These are phyloP conservation scores for Mycosarcoma mackinlayi DNA, from an alignment of 1,284 basidiomycete genomes.

Conservation along the genomic window DNA sequence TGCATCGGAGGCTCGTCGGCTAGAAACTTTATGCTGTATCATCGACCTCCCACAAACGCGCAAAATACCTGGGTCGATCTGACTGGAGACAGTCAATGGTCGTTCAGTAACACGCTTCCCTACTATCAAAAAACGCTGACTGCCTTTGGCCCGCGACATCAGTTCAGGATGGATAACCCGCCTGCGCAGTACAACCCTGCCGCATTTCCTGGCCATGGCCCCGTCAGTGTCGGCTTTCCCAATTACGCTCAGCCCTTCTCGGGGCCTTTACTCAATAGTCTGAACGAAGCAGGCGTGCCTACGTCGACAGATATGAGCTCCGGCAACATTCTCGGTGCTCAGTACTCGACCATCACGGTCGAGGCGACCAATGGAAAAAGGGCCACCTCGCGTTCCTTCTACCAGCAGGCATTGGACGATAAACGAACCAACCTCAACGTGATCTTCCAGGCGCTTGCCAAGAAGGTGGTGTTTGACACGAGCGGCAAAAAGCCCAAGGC, in stretches of 20 bases:
- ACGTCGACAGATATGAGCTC: slow-evolving; percentile 57
- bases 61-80: slow-evolving; percentile 47
- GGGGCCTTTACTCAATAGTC: slow-evolving; percentile 34
- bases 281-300: slow-evolving; percentile 47
- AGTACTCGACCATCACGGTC: slow-evolving; percentile 53
- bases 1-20: slow-evolving; percentile 50
- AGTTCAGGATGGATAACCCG: slow-evolving; percentile 39
- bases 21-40: slow-evolving; percentile 59
- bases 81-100: slow-evolving; percentile 51
- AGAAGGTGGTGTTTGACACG: slow-evolving; percentile 66
- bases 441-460: slow-evolving; percentile 54
- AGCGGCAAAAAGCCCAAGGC: slow-evolving; percentile 66
- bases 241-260: slow-evolving; percentile 55
- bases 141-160: slow-evolving; percentile 37
- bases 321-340: slow-evolving; percentile 62
- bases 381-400: slow-evolving; percentile 50
- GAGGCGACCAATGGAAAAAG: slow-evolving; percentile 37
- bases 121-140: slow-evolving; percentile 51
- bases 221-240: slow-evolving; percentile 50
- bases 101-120: slow-evolving; percentile 31
- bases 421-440: slow-evolving; percentile 60
- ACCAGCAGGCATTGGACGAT: slow-evolving; percentile 26
- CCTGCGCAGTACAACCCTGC: slow-evolving; percentile 45
- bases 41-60: slow-evolving; percentile 36
- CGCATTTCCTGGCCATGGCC: slow-evolving; percentile 36